Base-by-base conservation (phyloP, 2,329 filamentous ascomycete species). In the Hawksworthiomyces lignivorus region DNA sequence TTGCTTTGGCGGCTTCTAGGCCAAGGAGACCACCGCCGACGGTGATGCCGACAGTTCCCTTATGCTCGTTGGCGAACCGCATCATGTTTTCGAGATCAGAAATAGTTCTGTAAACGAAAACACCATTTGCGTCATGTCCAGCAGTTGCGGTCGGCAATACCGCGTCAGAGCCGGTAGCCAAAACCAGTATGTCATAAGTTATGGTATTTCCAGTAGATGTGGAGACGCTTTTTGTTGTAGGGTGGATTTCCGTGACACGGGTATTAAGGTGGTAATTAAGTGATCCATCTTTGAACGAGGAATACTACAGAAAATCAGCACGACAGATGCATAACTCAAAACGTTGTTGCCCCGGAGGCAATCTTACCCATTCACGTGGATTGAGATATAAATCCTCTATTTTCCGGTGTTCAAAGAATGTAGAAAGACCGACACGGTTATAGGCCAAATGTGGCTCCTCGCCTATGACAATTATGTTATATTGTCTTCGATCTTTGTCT, bases 381-480 rank as follows among this genome's bases (percentile, higher is more conserved):
- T 94, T 94, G 24, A 95, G 69, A 57, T 94, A 94, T n/a, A 95
- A 62, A 50, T 88, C 85, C 62, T 94, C 86, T 30, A 92, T 82
- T 52, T 83, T 75, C 39, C 87, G 75, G 62, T 94, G 87, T 52
- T 87, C 80, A 58, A 95, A 95, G 68, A 89, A 95, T 46, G 81
- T 86, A 4, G 87, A 94, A 38, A 95, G 69, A 4, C 88, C 88
- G 22, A 95, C 88, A 44, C 89, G 80, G 59, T 95, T 95, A 61
- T 95, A 95, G 17, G 88, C 88, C 41, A 94, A 68, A 65, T 95
- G 84, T 17, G 83, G 69, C 58, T 95, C 88, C 55, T 95, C 88
- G 47, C 88, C 88, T 47, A 96, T 83, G 10, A 95, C 87, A 2
- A 87, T 73, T 39, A 95, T 75, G 49, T 87, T 78, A 58, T 88